These are phyloP conservation scores for Amauroascus verrucosus DNA, from an alignment of 2,329 filamentous ascomycete species.

Conservation along the genomic window DNA sequence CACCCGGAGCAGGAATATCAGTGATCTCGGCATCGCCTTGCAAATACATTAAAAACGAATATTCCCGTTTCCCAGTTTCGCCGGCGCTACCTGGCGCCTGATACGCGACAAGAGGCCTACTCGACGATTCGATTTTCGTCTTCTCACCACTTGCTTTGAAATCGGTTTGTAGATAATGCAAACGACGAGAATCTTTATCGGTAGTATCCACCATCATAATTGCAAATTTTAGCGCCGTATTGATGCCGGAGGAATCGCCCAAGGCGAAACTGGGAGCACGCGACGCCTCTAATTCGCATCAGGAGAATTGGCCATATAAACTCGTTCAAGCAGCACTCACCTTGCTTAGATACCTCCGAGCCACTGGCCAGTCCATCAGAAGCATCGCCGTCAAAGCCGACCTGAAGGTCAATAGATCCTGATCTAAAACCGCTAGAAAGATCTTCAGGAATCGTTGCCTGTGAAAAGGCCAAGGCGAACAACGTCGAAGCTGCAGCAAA, in stretches of 20 bases:
- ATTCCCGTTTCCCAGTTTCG: conserved; percentile 10
- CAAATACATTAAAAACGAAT: conserved; percentile 13
- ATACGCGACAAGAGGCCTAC: conserved; percentile 7
- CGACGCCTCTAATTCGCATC: conserved; percentile 3
- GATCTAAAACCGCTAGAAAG: conserved; percentile 6
- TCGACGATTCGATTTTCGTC: conserved; percentile 10
- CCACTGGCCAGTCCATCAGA: conserved; percentile 13
- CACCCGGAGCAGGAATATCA: neutral
- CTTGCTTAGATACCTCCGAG: conserved; percentile 4
- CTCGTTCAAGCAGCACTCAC: neutral
- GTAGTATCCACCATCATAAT: conserved; percentile 16
- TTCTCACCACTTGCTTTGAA: conserved; percentile 14
- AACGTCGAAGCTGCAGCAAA: conserved; percentile 1
- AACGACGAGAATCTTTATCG: neutral
- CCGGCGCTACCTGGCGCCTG: conserved; percentile 3
- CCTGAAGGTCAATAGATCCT: conserved; percentile 6
- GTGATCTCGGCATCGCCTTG: conserved; percentile 1
- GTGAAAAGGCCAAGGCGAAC: conserved; percentile 8
- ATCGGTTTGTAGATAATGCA: conserved; percentile 13
- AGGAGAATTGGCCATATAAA: neutral
- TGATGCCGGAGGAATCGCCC: conserved; percentile 13
- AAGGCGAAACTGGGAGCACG: conserved; percentile 11
- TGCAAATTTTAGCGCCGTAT: conserved; percentile 8
- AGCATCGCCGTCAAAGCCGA: conserved; percentile 15
- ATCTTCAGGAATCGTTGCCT: conserved; percentile 8